Percentiles rank a stretch among this genome's conserved stretches.
Conservation (phyloP, 208 protist genomes). For the Wallacemonas sp. region DNA sequence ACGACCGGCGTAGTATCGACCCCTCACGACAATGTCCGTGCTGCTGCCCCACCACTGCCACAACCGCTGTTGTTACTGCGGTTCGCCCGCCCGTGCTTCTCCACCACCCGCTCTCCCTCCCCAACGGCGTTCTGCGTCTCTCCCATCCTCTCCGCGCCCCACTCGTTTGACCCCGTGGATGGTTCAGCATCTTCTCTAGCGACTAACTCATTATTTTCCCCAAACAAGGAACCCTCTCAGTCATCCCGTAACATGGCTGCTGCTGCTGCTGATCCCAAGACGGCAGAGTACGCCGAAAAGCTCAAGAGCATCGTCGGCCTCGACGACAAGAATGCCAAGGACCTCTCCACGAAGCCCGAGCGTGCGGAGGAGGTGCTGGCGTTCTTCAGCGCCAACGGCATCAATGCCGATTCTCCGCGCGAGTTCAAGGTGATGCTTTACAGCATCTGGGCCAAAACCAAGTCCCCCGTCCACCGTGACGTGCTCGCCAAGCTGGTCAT, state of each 20-base stretch:
- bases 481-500: slow-evolving; percentile 62
- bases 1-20: too few relatives aligned
- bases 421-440: slow-evolving; percentile 89
- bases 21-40: too few relatives aligned
- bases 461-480: slow-evolving; percentile 67
- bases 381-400: slow-evolving; percentile 65
- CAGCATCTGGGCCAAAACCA: slow-evolving; percentile 86
- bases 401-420: slow-evolving; percentile 50
- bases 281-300: slow-evolving; percentile 29
- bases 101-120: background rate
- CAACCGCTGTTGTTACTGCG: too few relatives aligned
- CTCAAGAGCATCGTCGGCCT: slow-evolving; percentile 84
- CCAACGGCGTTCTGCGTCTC: background rate
- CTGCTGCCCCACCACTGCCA: too few relatives aligned
- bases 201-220: background rate
- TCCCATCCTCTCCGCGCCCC: background rate
- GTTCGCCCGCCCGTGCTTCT: background rate
- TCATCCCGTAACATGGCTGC: slow-evolving; percentile 2
- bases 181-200: background rate
- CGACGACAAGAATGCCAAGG: slow-evolving; percentile 87
- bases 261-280: slow-evolving; percentile 17
- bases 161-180: background rate
- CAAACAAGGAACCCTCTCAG: slow-evolving; percentile 9
- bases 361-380: slow-evolving; percentile 80
- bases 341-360: slow-evolving; percentile 85